Base-by-base conservation (phyloP, 2,329 filamentous ascomycete genomes). In the Nannizziopsis barbatae region DNA sequence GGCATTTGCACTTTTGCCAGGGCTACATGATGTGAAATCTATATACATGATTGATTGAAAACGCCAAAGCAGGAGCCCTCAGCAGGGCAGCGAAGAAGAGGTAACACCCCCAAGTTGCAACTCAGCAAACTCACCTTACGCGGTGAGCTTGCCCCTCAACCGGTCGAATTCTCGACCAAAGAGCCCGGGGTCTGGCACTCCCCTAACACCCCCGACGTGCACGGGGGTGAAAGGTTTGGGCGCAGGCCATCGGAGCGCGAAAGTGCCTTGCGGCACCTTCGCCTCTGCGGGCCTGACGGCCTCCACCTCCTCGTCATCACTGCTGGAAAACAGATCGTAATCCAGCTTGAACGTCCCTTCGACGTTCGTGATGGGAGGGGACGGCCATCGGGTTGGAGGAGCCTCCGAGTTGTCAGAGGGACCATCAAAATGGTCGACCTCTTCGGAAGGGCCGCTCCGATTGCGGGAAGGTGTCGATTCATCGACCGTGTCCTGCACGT, bases 251-350 rank as follows among this genome's bases (percentile, higher is more conserved):
- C 33, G 12, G 20, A 49, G 33, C 31, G 31, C 39, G 43, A 18
- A 49, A 27, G 39, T 44, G 41, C 32, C 33, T 17, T 30, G 18
- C 15, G 31, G 41, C 37, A 50, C 45, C 40, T 46, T 17, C 27
- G 36, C 22, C 45, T 47, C 35, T 20, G 38, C 31, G 31, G 37
- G 38, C 10, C 27, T 12, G 15, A 40, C 47, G 17, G 39, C 42
- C 38, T 50, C 51, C 41, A 48, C 51, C 30, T 43, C 39, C 14
- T 51, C 50, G 15, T 54, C 52, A 18, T 48, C 49, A 20, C 50
- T 49, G 37, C 59, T 56, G 9, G 59, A 57, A 36, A 59, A 58
- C 38, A 53, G 53, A 47, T 62, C 60, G 30, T 64, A 64, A 43
- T 64, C 58, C 31, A 65, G 51, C 35, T 55, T 43, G 46, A 59